Base-by-base conservation (phyloP, 1,139 yeast species). In the Diutina siamensis region DNA sequence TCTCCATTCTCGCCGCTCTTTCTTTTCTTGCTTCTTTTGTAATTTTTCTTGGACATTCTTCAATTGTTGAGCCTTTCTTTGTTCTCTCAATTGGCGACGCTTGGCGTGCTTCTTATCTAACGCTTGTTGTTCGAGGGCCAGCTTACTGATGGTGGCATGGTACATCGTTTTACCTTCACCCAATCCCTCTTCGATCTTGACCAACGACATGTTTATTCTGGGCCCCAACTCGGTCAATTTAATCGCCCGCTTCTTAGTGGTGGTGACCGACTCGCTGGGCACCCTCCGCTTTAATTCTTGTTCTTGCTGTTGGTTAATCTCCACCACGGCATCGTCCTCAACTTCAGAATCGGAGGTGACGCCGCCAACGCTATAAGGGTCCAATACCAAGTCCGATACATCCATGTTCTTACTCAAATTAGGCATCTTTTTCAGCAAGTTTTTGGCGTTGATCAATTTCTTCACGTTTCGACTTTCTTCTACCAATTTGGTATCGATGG, bases 171-270 rank as follows among this genome's bases (percentile, higher is more conserved):
- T 88, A 27, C 72, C 66, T 4, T 71, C 58, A 44, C 98, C 98
- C 45, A 89, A 76, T 17, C 94, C 96, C 60, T 92, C 97, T 63
- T 92, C 97, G 49, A 94, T 85, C 66, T 94, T 94, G 48, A 83
- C 68, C 50, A 92, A 69, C 45, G 78, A 68, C 64, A 94, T 69
- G 53, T 77, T 79, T 62, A 94, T 64, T 53, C 99, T 74, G 34
- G 99, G 99, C 0, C 99, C 99, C 48, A 89, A 68, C 63, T 94
- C 99, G 1, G 92, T 85, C 49, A 94, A 71, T 60, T 88, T 88
- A 54, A 94, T 86, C 1, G 98, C 98, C 55, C 86, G 78, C 66
- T 88, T 88, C 52, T 80, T 78, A 25, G 69, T 61, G 27, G 69
- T 61, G 32, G 73, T 20, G 48, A 68, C 49, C 44, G 54, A 44